Evolutionary conservation across 306 rosid species (phyloP).

Genomic region (Trifolium pratense): DNA sequence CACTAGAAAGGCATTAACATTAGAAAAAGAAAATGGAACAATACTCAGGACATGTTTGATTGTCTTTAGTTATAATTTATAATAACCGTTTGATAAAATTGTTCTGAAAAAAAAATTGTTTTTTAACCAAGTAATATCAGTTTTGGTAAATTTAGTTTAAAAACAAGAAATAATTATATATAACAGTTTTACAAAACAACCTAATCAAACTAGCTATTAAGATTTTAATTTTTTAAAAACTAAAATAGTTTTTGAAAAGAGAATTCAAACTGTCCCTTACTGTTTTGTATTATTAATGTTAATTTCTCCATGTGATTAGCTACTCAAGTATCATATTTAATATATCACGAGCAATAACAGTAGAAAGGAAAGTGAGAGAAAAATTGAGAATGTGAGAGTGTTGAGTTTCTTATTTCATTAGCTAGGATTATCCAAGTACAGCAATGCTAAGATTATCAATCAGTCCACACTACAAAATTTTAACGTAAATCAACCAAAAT

Average conservation of each 20-base stretch:
- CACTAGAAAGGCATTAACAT: background rate
- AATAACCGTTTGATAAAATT: too few relatives aligned
- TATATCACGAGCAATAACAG: background rate
- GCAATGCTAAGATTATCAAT: conserved; percentile 29
- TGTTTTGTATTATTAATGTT: too few relatives aligned
- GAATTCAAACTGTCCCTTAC: background rate
- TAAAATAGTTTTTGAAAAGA: background rate
- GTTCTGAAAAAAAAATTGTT: too few relatives aligned
- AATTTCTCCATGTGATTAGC: background rate
- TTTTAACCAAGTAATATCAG: background rate
- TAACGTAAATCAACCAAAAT: background rate
- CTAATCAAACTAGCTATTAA: background rate
- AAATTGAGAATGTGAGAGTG: background rate
- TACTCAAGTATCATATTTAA: background rate
- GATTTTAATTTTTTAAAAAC: background rate
- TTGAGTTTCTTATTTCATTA: background rate
- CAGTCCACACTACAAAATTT: conserved; percentile 1
- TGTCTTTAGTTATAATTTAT: background rate
- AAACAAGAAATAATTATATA: too few relatives aligned
- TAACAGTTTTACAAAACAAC: background rate
- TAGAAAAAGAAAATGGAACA: background rate
- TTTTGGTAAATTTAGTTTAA: background rate
- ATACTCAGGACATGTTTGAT: background rate
- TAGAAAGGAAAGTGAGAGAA: background rate
- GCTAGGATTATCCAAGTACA: too few relatives aligned